phyloP scores from a whole-genome alignment of 2,329 filamentous ascomycete species.

The Pestalotiopsis sp. region DNA sequence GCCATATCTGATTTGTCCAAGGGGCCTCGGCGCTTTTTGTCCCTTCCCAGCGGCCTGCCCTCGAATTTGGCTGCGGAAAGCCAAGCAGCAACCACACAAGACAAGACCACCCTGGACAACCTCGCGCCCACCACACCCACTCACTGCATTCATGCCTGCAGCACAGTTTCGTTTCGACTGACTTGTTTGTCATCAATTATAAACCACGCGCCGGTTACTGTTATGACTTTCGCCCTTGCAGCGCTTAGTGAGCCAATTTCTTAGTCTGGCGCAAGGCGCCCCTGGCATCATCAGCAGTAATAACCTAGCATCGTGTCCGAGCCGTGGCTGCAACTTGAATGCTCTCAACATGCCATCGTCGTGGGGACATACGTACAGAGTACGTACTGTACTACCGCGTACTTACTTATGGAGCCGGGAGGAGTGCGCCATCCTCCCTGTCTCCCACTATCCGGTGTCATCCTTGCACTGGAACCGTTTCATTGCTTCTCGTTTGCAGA shows the following conservation, averaged over 20 bases:
- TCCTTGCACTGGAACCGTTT: neutral
- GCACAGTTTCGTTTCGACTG: neutral
- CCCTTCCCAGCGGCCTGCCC: constrained; percentile 1
- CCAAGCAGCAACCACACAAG: neutral
- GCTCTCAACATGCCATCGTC: too few relatives aligned
- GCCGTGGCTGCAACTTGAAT: neutral
- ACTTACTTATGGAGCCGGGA: too few relatives aligned
- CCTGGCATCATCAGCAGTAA: neutral
- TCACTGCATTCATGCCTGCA: neutral
- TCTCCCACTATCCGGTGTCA: neutral
- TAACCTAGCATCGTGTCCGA: neutral
- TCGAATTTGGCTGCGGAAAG: constrained; percentile 1
- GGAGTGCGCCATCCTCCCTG: neutral
- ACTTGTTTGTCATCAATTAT: constrained; percentile 4
- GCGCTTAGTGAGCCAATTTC: neutral
- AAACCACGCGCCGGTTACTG: neutral
- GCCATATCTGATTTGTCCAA: constrained; percentile 1
- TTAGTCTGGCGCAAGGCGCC: neutral
- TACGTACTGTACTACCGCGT: too few relatives aligned
- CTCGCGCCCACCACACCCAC: neutral
- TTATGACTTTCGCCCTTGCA: neutral
- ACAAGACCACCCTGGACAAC: neutral
- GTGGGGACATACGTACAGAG: too few relatives aligned
- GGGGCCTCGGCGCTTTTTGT: constrained; percentile 2
- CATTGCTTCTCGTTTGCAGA: constrained; percentile 1